These are phyloP conservation scores for Tylopilus felleus DNA, from an alignment of 768 basidiomycete genomes.

Conservation along the genomic window DNA sequence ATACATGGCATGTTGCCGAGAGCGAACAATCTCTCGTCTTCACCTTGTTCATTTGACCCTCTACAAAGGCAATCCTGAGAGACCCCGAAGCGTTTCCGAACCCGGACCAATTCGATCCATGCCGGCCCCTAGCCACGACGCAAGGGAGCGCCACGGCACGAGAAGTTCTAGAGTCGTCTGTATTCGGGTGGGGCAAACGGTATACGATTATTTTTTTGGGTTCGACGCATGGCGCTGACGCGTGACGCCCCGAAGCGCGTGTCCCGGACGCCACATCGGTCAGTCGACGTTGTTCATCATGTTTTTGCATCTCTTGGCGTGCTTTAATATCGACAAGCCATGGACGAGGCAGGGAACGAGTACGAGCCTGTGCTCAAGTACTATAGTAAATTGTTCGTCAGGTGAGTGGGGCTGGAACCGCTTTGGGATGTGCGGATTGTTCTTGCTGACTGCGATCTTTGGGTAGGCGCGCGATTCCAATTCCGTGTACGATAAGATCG, in stretches of 20 bases:
- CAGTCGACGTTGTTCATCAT: neutral
- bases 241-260: neutral
- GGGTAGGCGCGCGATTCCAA: neutral
- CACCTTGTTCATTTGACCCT: neutral
- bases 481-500: neutral
- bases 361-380: neutral
- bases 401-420: neutral
- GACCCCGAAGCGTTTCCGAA: conserved; percentile 18
- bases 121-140: conserved; percentile 11
- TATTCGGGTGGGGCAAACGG: conserved; percentile 5
- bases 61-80: conserved; percentile 22
- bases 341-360: conserved; percentile 1
- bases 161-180: neutral
- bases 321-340: neutral
- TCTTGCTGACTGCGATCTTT: neutral
- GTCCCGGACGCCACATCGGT: conserved; percentile 2
- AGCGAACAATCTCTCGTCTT: neutral
- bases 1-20: conserved; percentile 6
- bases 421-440: neutral
- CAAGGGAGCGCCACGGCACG: neutral
- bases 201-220: neutral
- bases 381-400: neutral
- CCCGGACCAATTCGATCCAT: conserved; percentile 20
- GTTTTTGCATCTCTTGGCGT: neutral
- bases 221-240: neutral